These are phyloP conservation scores for Eucalyptus dawsonii DNA, from an alignment of 345 rosid species.

Conservation along the genomic window DNA sequence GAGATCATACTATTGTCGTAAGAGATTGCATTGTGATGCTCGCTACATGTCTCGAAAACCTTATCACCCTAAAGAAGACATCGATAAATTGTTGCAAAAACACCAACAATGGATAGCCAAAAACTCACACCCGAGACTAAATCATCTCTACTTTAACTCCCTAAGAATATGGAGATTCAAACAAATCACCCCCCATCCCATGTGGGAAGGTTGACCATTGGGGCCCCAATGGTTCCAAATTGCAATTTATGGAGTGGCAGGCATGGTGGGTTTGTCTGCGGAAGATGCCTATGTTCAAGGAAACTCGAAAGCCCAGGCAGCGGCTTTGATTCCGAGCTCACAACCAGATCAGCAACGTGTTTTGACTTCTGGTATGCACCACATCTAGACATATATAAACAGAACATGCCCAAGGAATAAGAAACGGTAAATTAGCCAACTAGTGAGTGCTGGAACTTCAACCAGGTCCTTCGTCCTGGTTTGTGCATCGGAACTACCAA, in stretches of 20 bases:
- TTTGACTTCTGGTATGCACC: not conserved
- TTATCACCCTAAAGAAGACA: not conserved
- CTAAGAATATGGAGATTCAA: too few relatives aligned
- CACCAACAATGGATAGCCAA: rapidly evolving
- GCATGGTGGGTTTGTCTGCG: not conserved
- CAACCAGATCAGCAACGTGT: not conserved
- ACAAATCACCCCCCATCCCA: too few relatives aligned
- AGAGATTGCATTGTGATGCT: not conserved
- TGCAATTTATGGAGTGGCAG: not conserved
- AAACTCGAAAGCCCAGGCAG: not conserved
- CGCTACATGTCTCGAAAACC: not conserved
- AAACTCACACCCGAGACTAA: too few relatives aligned
- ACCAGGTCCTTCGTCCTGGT: not conserved
- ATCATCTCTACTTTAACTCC: rapidly evolving
- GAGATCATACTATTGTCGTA: too few relatives aligned
- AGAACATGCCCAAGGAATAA: not conserved
- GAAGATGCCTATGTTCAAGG: not conserved
- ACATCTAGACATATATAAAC: not conserved
- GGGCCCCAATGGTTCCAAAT: not conserved
- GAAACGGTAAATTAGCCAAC: not conserved
- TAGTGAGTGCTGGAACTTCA: not conserved
- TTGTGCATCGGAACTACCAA: not conserved
- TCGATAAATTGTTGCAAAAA: not conserved
- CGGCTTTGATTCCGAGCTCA: not conserved
- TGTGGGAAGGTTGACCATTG: too few relatives aligned